Conservation (phyloP, 805 yeast species). For the Pichia nanzhaoensis region DNA sequence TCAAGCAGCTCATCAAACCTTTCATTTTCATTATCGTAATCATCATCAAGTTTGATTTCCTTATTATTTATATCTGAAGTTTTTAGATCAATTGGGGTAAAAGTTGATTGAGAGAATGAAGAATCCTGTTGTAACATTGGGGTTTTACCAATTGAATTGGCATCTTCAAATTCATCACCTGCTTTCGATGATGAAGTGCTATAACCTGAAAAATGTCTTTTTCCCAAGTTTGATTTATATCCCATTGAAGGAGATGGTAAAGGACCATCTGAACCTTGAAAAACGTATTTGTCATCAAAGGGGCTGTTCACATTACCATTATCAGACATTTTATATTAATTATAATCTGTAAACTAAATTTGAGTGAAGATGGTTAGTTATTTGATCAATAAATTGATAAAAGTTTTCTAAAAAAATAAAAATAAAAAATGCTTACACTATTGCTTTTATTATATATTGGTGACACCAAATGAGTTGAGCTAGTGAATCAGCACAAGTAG, state of each 20-base stretch:
- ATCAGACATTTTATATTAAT: conserved; percentile 1
- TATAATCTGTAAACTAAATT: neutral
- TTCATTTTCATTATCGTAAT: conserved; percentile 12
- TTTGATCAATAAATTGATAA: too few relatives aligned
- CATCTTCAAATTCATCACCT: conserved; percentile 15
- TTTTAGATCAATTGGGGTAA: conserved; percentile 11
- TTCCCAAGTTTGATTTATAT: conserved; percentile 10
- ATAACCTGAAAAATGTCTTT: conserved; percentile 17
- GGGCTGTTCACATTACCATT: conserved; percentile 13
- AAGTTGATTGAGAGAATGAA: conserved; percentile 11
- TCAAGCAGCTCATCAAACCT: conserved; percentile 21
- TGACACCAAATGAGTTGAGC: too few relatives aligned
- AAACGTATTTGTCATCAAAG: conserved; percentile 17
- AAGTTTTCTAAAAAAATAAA: neutral
- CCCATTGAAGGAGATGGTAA: conserved; percentile 15
- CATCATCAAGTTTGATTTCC: neutral
- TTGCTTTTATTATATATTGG: too few relatives aligned
- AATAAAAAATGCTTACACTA: too few relatives aligned
- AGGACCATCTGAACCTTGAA: conserved; percentile 8
- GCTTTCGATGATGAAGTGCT: conserved; percentile 12
- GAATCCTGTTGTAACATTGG: conserved; percentile 20
- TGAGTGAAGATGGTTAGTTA: neutral
- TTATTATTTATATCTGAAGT: conserved; percentile 11
- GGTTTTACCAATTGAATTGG: conserved; percentile 20
- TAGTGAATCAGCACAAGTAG: too few relatives aligned